Evolutionary conservation across 2,329 filamentous ascomycete species (phyloP), one percentile per base, ranked within the genome.

Genomic region (Arthrinium phaeospermum): DNA sequence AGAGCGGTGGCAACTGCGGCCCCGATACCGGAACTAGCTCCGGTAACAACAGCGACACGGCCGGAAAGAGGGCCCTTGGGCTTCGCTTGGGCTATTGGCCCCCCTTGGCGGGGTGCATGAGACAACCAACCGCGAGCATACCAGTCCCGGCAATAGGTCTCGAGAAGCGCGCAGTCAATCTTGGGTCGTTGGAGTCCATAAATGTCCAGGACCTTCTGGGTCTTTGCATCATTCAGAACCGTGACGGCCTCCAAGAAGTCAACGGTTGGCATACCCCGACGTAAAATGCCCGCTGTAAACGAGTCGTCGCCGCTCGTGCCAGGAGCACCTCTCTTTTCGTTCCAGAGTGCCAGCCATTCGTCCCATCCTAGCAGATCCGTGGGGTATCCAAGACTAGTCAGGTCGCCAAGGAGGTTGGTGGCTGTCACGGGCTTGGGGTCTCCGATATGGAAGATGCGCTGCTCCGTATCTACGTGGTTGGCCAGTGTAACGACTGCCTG

Each of bases 111-210:
- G 4, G 93, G 93, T 24, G 91, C 87, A 3, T 84, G 86, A 7
- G 90, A 86, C 5, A 96, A 85, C 93, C 93, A 96, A 64, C 93
- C 93, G 80, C 93, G 86, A 24, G 92, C 92, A 78, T 92, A 95
- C 86, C 93, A 96, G 80, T 95, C 92, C 22, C 93, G 91, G 30
- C 92, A 89, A 79, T 96, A 96, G 0, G 91, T 95, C 80, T 93
- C 91, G 8, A 95, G 87, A n/a, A 96, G 84, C 19, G 89, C 86
- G 24, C 82, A 85, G 78, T 95, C 92, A 34, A 95, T 91, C 80
- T 90, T 91, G 1, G 92, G 91, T 6, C 93, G 87, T 75, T 90
- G 85, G 1, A 95, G 73, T 77, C 86, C 76, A 82, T 87, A 79
- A 82, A 80, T 76, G 7, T 82, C 80, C 19, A 90, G 89, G 69